Base-by-base conservation (phyloP, 2,329 filamentous ascomycete genomes). In the Epicoccum nigrum region DNA sequence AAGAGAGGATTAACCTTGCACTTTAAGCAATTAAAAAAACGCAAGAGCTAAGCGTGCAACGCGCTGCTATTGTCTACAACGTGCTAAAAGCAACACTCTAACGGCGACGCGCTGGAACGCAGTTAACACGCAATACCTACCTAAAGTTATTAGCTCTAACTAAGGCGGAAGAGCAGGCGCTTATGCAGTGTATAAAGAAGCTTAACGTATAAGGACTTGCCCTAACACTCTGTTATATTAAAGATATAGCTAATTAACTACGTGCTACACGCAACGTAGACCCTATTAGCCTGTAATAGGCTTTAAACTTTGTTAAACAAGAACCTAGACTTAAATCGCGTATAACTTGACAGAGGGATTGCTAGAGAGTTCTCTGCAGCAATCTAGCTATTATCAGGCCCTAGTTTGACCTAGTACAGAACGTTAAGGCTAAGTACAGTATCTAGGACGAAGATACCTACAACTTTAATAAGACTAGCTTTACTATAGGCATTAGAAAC, bases 401-500 rank as follows among this genome's bases (percentile, higher is more conserved):
- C 9, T 34, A 12, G 32, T 19, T 34, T 20, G 4, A 34, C 32
- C 16, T 20, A 19, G 7, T 19, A 19, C 21, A 23, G 21, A 23
- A 23, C 8, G 8, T 23, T 23, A 23, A 23, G 21, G 21, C 21
- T 23, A 23, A 23, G 21, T 23, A 52, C 46, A 35, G 54, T 21
- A 28, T 58, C 27, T 23, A 35, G 12, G 28, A 47, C 27, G 32
- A 55, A 25, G 46, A 59, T 49, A 44, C 41, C 25, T 59, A 62
- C 44, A 62, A 62, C 49, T 57, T 59, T 47, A 44, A 62, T 41
- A 46, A 62, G 52, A 60, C 45, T 35, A 34, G 42, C 43, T 57
- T 61, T 45, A 44, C 49, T 45, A 59, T 61, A 43, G 47, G 54
- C 16, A 17, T 58, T 23, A 23, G 21, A 39, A 21, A 20, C 20